A percentile compares a stretch with the other conserved stretches of the same genome.
phyloP scores from a whole-genome alignment of 805 yeast genomes.

The Metschnikowia bowlesiae region DNA sequence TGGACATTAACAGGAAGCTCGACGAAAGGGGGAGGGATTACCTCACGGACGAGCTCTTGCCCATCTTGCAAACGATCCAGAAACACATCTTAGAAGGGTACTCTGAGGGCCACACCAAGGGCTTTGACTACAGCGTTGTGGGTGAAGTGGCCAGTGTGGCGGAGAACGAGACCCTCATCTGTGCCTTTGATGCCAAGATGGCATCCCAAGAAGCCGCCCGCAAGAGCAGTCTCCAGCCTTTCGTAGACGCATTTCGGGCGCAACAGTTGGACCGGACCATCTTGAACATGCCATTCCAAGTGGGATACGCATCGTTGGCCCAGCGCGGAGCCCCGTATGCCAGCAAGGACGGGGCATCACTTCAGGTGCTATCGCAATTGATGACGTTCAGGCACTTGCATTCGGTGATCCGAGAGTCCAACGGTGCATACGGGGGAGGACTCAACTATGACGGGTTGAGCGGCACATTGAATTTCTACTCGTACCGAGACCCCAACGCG shows the following conservation, averaged over 20 bases:
- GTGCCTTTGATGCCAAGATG: constrained; percentile 24
- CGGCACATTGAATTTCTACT: constrained; percentile 76
- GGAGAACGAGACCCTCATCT: constrained; percentile 33
- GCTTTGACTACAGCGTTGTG: constrained; percentile 52
- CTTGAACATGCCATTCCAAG: constrained; percentile 80
- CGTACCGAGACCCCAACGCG: constrained; percentile 93
- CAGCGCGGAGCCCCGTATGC: constrained; percentile 62
- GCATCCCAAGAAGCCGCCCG: constrained; percentile 15
- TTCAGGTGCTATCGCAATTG: constrained; percentile 77
- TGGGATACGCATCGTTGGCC: constrained; percentile 73
- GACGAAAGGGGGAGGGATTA: constrained; percentile 35
- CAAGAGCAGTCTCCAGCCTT: constrained; percentile 14
- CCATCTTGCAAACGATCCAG: constrained; percentile 54
- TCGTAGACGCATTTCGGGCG: constrained; percentile 16
- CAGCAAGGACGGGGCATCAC: constrained; percentile 73
- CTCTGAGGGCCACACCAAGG: constrained; percentile 9
- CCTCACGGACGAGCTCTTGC: constrained; percentile 50
- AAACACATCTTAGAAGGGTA: constrained; percentile 37
- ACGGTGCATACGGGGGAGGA: constrained; percentile 99
- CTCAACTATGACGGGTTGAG: constrained; percentile 75
- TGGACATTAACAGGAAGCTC: constrained; percentile 50
- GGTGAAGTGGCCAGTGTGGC: constrained; percentile 46
- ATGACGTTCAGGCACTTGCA: constrained; percentile 81
- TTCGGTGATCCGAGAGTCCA: constrained; percentile 86
- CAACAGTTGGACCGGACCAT: constrained; percentile 33